A percentile compares a stretch with the other conserved stretches of the same genome.
These are phyloP conservation scores for Seminavis robusta DNA, from an alignment of 108 stramenopile genomes.

Conservation along the genomic window DNA sequence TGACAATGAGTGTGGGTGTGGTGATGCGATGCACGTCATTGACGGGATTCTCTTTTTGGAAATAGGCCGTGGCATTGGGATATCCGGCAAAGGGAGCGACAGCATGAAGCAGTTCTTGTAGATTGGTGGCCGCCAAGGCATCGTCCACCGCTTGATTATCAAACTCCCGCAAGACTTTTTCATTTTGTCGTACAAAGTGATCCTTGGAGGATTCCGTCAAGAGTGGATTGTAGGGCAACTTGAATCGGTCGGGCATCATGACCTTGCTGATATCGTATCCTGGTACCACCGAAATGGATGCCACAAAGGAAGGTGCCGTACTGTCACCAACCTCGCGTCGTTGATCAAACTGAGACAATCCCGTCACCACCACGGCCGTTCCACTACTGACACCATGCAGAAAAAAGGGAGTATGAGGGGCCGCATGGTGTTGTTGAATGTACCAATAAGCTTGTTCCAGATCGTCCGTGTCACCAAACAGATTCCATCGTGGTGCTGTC, in stretches of 20 bases:
- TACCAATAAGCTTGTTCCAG: constrained; percentile 51
- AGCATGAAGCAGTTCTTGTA: constrained; percentile 43
- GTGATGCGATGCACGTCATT: constrained; percentile 34
- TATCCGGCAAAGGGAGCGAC: constrained; percentile 43
- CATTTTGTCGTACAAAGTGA: constrained; percentile 41
- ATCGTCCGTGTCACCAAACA: constrained; percentile 56
- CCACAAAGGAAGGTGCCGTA: constrained; percentile 34
- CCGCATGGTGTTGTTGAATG: constrained; percentile 22
- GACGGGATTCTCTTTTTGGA: constrained; percentile 38
- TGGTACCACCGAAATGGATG: constrained; percentile 27
- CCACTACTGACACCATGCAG: constrained; percentile 44
- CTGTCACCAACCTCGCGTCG: constrained; percentile 8
- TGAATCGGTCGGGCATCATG: constrained; percentile 29
- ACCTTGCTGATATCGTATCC: constrained; percentile 45
- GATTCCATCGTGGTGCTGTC: constrained; percentile 43
- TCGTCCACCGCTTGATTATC: constrained; percentile 29
- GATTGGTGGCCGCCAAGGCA: constrained; percentile 14
- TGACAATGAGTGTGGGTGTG: constrained; percentile 43
- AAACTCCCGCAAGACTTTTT: constrained; percentile 22
- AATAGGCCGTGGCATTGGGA: constrained; percentile 29
- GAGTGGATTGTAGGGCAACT: constrained; percentile 39
- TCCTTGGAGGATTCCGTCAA: constrained; percentile 34
- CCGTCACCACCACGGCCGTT: constrained; percentile 32
- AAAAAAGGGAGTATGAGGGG: constrained; percentile 38
- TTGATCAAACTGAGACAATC: constrained; percentile 34